A percentile compares a stretch with the other conserved stretches of the same genome.
Evolutionary conservation across 306 rosid species (phyloP).

Genomic region (Rosa rugosa): DNA sequence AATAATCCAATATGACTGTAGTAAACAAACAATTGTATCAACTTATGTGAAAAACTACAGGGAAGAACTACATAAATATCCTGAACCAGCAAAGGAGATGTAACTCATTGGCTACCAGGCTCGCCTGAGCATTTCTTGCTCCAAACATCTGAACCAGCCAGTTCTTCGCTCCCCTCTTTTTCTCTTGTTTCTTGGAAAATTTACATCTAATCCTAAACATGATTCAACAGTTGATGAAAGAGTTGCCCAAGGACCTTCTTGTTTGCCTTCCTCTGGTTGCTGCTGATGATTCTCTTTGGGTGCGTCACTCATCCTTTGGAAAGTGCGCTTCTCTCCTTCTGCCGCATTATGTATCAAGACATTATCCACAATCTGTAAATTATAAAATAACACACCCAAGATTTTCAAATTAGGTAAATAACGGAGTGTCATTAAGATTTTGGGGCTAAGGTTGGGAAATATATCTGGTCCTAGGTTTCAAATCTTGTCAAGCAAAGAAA

Average conservation of each 20-base stretch:
- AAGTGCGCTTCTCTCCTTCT: conserved; percentile 40
- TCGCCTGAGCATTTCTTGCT: conserved; percentile 68
- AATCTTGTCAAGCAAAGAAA: background rate
- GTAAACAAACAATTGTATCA: background rate
- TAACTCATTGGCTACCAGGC: conserved; percentile 62
- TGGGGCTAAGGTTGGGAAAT: background rate
- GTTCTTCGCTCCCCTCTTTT: conserved; percentile 91
- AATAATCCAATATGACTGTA: background rate
- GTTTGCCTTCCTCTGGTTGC: conserved; percentile 40
- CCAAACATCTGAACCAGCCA: conserved; percentile 79
- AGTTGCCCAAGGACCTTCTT: conserved; percentile 34
- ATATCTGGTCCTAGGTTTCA: too few species aligned
- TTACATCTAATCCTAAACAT: conserved; percentile 52
- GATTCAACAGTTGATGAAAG: conserved; percentile 47
- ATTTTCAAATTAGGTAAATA: background rate
- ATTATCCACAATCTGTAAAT: conserved; percentile 65
- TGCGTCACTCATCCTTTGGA: conserved; percentile 20
- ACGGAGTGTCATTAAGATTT: background rate
- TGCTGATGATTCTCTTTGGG: conserved; percentile 34
- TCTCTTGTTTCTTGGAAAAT: conserved; percentile 60
- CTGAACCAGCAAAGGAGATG: conserved; percentile 8
- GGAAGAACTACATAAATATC: background rate
- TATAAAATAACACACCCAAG: background rate
- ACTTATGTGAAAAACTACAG: conserved; percentile 8
- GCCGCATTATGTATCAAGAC: conserved; percentile 53